Percentiles rank a stretch among this genome's conserved stretches.
Evolutionary conservation across 345 rosid genomes (phyloP).

Genomic region (Murraya paniculata): DNA sequence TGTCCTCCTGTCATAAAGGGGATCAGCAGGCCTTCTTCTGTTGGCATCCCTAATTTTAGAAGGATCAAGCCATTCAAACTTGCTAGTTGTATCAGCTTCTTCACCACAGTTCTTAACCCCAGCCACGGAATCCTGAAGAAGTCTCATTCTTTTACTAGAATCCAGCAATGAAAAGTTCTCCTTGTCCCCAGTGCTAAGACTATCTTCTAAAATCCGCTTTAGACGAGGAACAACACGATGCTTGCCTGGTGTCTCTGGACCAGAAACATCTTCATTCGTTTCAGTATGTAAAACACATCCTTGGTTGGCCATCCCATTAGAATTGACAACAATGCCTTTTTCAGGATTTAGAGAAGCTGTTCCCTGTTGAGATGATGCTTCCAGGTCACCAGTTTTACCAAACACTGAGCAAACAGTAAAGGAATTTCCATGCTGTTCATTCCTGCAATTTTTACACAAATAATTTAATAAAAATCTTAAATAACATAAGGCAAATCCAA

Average conservation of each 20-base stretch:
- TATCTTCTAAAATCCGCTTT: conserved; percentile 66
- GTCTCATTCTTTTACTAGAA: conserved; percentile 53
- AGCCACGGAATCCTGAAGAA: conserved; percentile 39
- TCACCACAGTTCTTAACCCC: conserved; percentile 31
- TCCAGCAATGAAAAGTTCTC: conserved; percentile 30
- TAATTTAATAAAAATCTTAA: not conserved
- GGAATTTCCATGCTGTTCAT: conserved; percentile 16
- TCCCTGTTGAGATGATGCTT: conserved; percentile 20
- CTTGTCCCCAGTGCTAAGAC: conserved; percentile 28
- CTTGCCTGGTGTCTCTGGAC: conserved; percentile 79
- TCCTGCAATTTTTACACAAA: conserved; percentile 38
- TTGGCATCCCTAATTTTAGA: conserved; percentile 66
- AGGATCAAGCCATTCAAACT: conserved; percentile 92
- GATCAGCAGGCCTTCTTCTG: conserved; percentile 74
- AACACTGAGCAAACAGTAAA: conserved; percentile 23
- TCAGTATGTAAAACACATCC: conserved; percentile 20
- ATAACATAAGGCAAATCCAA: not conserved
- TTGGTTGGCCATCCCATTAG: conserved; percentile 18
- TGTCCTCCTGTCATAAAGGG: conserved; percentile 76
- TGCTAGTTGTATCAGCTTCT: conserved; percentile 47
- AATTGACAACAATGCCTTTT: conserved; percentile 24
- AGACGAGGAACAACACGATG: conserved; percentile 51
- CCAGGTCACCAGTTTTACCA: conserved; percentile 17
- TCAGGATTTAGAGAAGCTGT: conserved; percentile 19
- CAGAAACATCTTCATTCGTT: conserved; percentile 39